Evolutionary conservation across 345 rosid genomes (phyloP), one percentile per base, ranked within the genome.

Genomic region (Arabidopsis arenosa): DNA sequence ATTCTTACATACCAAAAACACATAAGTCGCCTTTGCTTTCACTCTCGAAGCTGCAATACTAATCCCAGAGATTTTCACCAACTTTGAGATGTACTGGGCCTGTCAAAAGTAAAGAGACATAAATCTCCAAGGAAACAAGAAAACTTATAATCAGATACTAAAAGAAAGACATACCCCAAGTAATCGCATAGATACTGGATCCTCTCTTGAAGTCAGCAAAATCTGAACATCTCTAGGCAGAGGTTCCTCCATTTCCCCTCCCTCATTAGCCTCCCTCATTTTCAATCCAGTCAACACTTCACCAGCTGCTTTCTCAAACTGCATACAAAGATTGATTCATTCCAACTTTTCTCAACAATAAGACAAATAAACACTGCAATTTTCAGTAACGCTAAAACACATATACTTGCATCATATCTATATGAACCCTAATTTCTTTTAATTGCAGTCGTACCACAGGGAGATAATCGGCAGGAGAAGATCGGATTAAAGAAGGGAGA

Each of bases 41-140:
- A 92, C 88, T 73, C 97, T 88, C 11, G 99, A 95, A 81, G 99
- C 99, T 68, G 97, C 87, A 73, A 95, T 92, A 23, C 97, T 88
- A 45, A 92, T 95, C 75, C 99, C 99, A 63, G 93, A 75, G 66
- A 95, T 90, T 81, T 90, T 95, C 18, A 95, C 87, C 72, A 95
- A 73, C 66, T 88, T 95, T 3, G 97, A 95, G 9, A 95, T 95
- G 78, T 82, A 89, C 47, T 85, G 93, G 36, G 99, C 97, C 99
- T 95, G 68, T 18, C 7, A 13, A 11, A 51, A 41, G 60, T 18
- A 69, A 21, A 21, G n/a, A 28, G 32, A 28, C 32, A 28, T 73
- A 59, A 52, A 23, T 15, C 26, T 28, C 47, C 48, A 69, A 8
- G 28, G 43, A 39, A 28, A 13, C 7, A 54, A 58, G 9, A 15